A percentile compares a stretch with the other conserved stretches of the same genome.
Evolutionary conservation across 169 alveolate species (phyloP).

Genomic region (Cryptosporidium tyzzeri): DNA sequence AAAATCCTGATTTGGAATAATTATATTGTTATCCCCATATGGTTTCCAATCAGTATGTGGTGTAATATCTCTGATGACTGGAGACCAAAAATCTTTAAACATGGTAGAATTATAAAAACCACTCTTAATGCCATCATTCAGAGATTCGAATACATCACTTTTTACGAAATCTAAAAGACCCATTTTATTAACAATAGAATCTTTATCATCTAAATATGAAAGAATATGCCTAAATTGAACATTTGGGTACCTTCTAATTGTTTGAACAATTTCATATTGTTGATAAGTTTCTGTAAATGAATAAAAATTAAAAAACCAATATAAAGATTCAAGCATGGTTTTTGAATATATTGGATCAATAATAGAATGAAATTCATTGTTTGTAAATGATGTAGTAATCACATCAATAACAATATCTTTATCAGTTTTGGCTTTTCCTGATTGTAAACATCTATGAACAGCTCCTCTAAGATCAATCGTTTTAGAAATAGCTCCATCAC

Average conservation of each 20-base stretch:
- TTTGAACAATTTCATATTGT: slow-evolving; percentile 57
- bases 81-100: slow-evolving; percentile 43
- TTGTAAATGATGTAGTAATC: slow-evolving; percentile 23
- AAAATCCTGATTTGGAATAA: not conserved
- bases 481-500: slow-evolving; percentile 44
- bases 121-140: slow-evolving; percentile 27
- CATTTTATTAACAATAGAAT: slow-evolving; percentile 15
- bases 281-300: slow-evolving; percentile 14
- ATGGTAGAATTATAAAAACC: slow-evolving; percentile 30
- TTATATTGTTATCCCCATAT: slow-evolving; percentile 2
- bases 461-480: slow-evolving; percentile 14
- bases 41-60: slow-evolving; percentile 31
- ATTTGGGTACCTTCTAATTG: slow-evolving; percentile 66
- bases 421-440: slow-evolving; percentile 59
- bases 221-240: slow-evolving; percentile 36
- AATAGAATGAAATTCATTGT: slow-evolving; percentile 3
- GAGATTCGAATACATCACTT: not conserved
- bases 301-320: slow-evolving; percentile 28
- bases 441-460: slow-evolving; percentile 52
- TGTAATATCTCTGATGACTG: not conserved
- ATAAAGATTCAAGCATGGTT: slow-evolving; percentile 19
- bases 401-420: slow-evolving; percentile 63
- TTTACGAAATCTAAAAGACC: slow-evolving; percentile 15
- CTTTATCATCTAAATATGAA: slow-evolving; percentile 5
- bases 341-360: not conserved